These are phyloP conservation scores for Pseudocercospora vitis DNA, from an alignment of 2,329 filamentous ascomycete genomes.

Conservation along the genomic window DNA sequence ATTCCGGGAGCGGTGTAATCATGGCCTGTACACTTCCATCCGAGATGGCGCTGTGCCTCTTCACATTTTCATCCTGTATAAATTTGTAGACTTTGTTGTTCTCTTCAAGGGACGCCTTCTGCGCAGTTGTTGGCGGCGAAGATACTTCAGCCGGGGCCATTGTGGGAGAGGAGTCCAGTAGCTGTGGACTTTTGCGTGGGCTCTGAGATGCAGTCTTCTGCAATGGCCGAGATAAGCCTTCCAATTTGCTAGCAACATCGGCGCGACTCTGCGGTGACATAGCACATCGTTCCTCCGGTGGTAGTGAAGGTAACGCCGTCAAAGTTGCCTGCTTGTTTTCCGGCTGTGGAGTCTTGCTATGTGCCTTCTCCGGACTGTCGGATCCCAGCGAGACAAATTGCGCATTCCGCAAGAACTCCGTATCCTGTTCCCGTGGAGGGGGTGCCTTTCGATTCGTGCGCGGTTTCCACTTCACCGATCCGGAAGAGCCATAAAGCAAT, in stretches of 20 bases:
- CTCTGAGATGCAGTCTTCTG: not conserved
- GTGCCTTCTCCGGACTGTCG: conserved; percentile 8
- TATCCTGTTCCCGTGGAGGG: conserved; percentile 24
- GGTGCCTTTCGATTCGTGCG: conserved; percentile 15
- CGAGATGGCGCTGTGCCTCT: conserved; percentile 32
- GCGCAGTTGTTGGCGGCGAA: conserved; percentile 21
- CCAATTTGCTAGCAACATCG: not conserved
- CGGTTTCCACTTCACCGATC: conserved; percentile 15
- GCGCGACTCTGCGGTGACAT: conserved; percentile 10
- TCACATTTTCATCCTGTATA: conserved; percentile 34
- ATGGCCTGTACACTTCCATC: conserved; percentile 26
- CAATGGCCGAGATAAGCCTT: conserved; percentile 9
- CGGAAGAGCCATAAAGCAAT: conserved; percentile 20
- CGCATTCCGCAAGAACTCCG: conserved; percentile 24
- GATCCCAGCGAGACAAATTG: conserved; percentile 17
- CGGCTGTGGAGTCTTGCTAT: conserved; percentile 12
- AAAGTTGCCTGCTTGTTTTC: conserved; percentile 1
- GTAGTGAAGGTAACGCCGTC: conserved; percentile 16
- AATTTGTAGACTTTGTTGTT: conserved; percentile 28
- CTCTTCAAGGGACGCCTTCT: conserved; percentile 24
- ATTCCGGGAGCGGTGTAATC: conserved; percentile 18
- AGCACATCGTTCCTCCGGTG: conserved; percentile 12
- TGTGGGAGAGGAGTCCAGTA: conserved; percentile 18
- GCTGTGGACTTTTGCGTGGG: not conserved
- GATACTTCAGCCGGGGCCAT: conserved; percentile 4